Evolutionary conservation across 2,329 filamentous ascomycete genomes (phyloP).

Genomic region (Cladosporium colombiae): DNA sequence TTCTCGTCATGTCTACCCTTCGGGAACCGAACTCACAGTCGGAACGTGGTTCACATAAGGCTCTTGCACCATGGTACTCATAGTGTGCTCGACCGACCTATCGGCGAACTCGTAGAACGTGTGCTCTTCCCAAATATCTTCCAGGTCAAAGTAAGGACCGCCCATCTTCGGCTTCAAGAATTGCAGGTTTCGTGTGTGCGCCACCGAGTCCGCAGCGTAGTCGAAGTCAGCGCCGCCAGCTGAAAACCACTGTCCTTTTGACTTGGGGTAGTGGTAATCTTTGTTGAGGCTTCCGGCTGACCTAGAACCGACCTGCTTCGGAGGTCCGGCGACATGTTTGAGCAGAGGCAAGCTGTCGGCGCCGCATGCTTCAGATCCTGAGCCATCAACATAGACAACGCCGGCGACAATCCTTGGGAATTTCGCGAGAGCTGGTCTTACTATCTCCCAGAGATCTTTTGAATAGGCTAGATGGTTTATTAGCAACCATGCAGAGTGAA

Average conservation of each 20-base stretch:
- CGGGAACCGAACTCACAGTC: conserved; percentile 42
- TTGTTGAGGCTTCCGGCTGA: conserved; percentile 24
- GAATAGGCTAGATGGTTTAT: conserved; percentile 17
- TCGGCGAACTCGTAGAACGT: conserved; percentile 70
- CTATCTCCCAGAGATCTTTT: background rate
- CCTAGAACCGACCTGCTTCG: conserved; percentile 24
- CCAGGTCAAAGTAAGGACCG: conserved; percentile 72
- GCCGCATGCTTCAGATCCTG: conserved; percentile 24
- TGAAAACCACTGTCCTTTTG: conserved; percentile 44
- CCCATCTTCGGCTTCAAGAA: conserved; percentile 65
- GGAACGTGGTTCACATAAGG: conserved; percentile 79
- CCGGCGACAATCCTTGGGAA: conserved; percentile 33
- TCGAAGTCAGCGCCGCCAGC: conserved; percentile 47
- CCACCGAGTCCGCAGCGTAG: conserved; percentile 57
- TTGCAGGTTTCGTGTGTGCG: conserved; percentile 65
- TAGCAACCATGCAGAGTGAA: conserved; percentile 9
- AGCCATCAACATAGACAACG: conserved; percentile 35
- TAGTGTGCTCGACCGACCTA: conserved; percentile 69
- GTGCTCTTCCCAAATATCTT: conserved; percentile 78
- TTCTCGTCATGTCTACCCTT: background rate
- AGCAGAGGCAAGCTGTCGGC: conserved; percentile 29
- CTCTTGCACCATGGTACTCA: conserved; percentile 79
- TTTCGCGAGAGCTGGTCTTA: conserved; percentile 17
- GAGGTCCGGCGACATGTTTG: conserved; percentile 29
- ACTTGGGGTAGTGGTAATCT: conserved; percentile 50